Conservation (phyloP, 2,329 filamentous ascomycete species). For the Aureobasidium sp. region DNA sequence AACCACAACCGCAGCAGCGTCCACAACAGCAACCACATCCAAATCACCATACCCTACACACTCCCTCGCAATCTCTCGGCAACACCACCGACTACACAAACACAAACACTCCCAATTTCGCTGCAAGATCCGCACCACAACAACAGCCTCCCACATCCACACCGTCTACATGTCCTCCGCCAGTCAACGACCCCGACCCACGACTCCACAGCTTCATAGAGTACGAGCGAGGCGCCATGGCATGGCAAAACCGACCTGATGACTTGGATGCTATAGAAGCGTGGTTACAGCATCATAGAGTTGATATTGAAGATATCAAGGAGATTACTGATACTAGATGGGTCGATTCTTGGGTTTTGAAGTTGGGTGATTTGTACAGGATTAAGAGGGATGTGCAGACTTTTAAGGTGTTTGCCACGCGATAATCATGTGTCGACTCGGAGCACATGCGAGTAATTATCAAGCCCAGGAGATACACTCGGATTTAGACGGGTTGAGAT, state of each 20-base stretch:
- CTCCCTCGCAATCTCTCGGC: not conserved
- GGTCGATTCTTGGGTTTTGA: constrained; percentile 2
- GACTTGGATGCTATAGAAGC: constrained; percentile 8
- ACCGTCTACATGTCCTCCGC: not conserved
- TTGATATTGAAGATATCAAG: constrained; percentile 1
- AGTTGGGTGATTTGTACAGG: constrained; percentile 2
- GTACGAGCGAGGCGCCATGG: not conserved
- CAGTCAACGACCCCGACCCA: constrained; percentile 2
- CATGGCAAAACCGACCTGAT: not conserved
- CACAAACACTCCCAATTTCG: not conserved
- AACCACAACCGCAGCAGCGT: not conserved
- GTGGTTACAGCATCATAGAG: not conserved
- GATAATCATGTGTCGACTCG: not conserved
- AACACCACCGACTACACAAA: not conserved
- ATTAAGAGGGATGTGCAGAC: constrained; percentile 2
- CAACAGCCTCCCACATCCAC: not conserved
- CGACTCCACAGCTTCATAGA: constrained; percentile 4
- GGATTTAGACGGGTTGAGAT: too few relatives aligned
- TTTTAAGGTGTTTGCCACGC: not conserved
- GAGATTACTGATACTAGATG: constrained; percentile 1
- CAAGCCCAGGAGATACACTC: too few relatives aligned
- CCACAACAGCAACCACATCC: not conserved
- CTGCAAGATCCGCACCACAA: not conserved
- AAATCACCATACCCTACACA: not conserved
- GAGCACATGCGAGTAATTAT: too few relatives aligned